These are phyloP conservation scores for Albatrellus sp. DNA, from an alignment of 1,284 basidiomycete species.

Conservation along the genomic window DNA sequence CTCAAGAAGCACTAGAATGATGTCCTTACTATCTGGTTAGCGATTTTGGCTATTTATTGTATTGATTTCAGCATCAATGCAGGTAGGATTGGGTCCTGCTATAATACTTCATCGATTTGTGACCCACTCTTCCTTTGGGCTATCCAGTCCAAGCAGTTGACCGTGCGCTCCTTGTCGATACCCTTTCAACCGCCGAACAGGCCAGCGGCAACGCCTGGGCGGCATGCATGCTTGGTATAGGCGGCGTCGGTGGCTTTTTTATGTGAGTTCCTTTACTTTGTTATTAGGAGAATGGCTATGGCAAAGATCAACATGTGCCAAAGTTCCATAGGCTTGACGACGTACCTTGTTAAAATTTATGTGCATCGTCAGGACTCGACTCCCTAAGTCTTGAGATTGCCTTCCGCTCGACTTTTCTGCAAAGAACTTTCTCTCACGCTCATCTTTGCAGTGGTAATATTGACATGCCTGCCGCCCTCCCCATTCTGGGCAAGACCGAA, in stretches of 20 bases:
- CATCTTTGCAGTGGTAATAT: slow-evolving; percentile 52
- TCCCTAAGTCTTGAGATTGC: too few relatives aligned
- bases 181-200: slow-evolving; percentile 57
- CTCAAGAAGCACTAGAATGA: slow-evolving; percentile 34
- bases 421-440: not conserved
- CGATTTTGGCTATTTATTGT: slow-evolving; percentile 76
- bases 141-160: slow-evolving; percentile 67
- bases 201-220: slow-evolving; percentile 92
- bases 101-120: not conserved
- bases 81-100: slow-evolving; percentile 25
- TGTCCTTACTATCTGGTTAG: slow-evolving; percentile 60
- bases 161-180: slow-evolving; percentile 71
- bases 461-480: slow-evolving; percentile 51
- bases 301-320: not conserved
- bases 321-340: not conserved
- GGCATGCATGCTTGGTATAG: slow-evolving; percentile 76
- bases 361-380: too few relatives aligned
- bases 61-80: slow-evolving; percentile 94
- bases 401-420: too few relatives aligned
- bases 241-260: slow-evolving; percentile 78
- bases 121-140: not conserved
- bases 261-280: slow-evolving; percentile 39
- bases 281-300: not conserved
- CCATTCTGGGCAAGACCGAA: slow-evolving; percentile 67
- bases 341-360: not conserved